phyloP scores from a whole-genome alignment of 495 filamentous ascomycete species.

The Lophiotrema nucula region DNA sequence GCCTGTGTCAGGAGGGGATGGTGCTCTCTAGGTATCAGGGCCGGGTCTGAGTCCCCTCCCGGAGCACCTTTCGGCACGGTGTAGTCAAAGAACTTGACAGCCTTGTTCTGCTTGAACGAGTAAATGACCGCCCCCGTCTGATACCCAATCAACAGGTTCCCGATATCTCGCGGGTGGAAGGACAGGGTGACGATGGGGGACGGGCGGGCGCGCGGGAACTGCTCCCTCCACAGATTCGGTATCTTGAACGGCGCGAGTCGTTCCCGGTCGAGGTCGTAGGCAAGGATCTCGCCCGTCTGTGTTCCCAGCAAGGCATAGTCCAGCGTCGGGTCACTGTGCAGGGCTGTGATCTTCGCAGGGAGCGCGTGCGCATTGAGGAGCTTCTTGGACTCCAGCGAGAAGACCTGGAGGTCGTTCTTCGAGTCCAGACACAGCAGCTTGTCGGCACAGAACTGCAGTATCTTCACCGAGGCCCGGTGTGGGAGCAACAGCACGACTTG shows the following conservation, averaged over 20 bases:
- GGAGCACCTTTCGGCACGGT: slow-evolving; percentile 77
- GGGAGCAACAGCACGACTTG: slow-evolving; percentile 64
- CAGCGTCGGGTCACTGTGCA: slow-evolving; percentile 79
- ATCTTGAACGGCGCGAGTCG: slow-evolving; percentile 71
- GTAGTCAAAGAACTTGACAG: slow-evolving; percentile 78
- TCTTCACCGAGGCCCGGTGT: slow-evolving; percentile 65
- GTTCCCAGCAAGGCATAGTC: slow-evolving; percentile 74
- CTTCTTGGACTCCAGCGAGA: slow-evolving; percentile 64
- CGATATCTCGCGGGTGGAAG: slow-evolving; percentile 88
- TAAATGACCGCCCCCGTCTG: slow-evolving; percentile 82
- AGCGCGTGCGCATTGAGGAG: slow-evolving; percentile 65
- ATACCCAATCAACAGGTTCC: slow-evolving; percentile 87
- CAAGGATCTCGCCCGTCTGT: slow-evolving; percentile 63
- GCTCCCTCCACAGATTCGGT: slow-evolving; percentile 77
- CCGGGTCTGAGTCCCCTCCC: slow-evolving; percentile 70
- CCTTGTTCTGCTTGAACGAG: slow-evolving; percentile 83
- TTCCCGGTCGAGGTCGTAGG: slow-evolving; percentile 86
- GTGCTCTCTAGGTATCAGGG: slow-evolving; percentile 51
- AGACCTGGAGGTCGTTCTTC: slow-evolving; percentile 79
- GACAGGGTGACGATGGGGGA: slow-evolving; percentile 70
- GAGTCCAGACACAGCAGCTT: slow-evolving; percentile 79
- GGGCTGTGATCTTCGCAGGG: slow-evolving; percentile 65
- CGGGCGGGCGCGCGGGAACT: slow-evolving; percentile 55
- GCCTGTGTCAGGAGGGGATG: slow-evolving; percentile 74
- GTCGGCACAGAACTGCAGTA: slow-evolving; percentile 72